Conservation (phyloP, 2,329 filamentous ascomycete species). For the Coniochaeta pulveracea region DNA sequence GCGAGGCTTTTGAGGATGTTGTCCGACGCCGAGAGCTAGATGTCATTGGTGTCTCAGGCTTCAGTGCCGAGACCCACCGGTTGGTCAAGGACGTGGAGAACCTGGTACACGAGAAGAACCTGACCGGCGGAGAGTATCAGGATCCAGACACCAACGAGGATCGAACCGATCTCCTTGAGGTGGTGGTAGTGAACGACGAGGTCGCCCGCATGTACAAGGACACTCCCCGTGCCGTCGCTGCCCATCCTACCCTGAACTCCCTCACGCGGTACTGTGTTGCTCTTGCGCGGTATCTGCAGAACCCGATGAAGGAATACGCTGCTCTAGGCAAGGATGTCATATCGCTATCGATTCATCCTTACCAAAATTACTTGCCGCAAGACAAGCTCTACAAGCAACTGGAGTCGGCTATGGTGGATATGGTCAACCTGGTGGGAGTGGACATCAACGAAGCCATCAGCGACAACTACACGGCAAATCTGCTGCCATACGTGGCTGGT, state of each 20-base stretch:
- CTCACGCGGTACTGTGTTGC: slow-evolving; percentile 84
- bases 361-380: slow-evolving; percentile 77
- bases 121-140: slow-evolving; percentile 73
- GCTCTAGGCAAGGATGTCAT: slow-evolving; percentile 79
- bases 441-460: slow-evolving; percentile 86
- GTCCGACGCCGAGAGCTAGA: slow-evolving; percentile 75
- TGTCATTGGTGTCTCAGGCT: slow-evolving; percentile 81
- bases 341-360: slow-evolving; percentile 79
- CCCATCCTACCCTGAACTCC: slow-evolving; percentile 71
- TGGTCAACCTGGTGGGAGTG: slow-evolving; percentile 93
- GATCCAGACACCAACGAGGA: slow-evolving; percentile 68
- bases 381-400: slow-evolving; percentile 80
- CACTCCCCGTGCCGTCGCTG: slow-evolving; percentile 64
- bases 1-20: slow-evolving; percentile 63
- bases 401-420: slow-evolving; percentile 96
- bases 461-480: slow-evolving; percentile 71
- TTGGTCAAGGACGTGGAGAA: slow-evolving; percentile 72
- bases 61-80: slow-evolving; percentile 74
- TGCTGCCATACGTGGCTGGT: slow-evolving; percentile 84
- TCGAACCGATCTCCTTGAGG: slow-evolving; percentile 69
- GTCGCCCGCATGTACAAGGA: slow-evolving; percentile 94
- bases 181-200: slow-evolving; percentile 90
- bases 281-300: slow-evolving; percentile 84
- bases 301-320: slow-evolving; percentile 92
- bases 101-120: slow-evolving; percentile 64